Evolutionary conservation across 73 alveolate genomes (phyloP), one percentile per base, ranked within the genome.

Genomic region (Paraurostyla sp.): DNA sequence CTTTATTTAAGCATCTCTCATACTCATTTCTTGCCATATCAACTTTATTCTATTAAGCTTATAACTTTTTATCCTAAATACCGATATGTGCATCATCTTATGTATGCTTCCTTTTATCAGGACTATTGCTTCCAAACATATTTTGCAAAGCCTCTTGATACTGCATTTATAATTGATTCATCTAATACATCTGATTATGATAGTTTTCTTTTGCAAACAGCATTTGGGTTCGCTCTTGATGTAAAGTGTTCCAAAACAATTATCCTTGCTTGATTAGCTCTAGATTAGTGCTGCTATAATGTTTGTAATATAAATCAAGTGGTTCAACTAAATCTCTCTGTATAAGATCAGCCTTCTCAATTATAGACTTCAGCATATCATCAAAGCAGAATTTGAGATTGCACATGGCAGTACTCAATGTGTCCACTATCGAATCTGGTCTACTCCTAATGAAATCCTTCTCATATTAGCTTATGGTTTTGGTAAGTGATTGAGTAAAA

Each of bases 11-110:
- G 15, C 54, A 16, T 7, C 82, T 16, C 41, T 81, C 65, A 46
- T 81, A 81, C n/a, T 81, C 82, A 41, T 81, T 54, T 49, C 71
- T 57, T 15, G 91, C 80, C n/a, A 57, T 57, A 41, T 56, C 91
- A 6, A 59, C 75, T 23, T 81, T 81, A 42, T 20, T 41, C 30
- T 56, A 23, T 23, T 40, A 65, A 32, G 36, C 15, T 51, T 81
- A 71, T 29, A 81, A 56, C 43, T 81, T 56, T 49, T 58, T 57
- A 41, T 81, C 83, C 60, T 78, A 54, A 29, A 78, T 78, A 3
- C 89, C 89, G 0, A 52, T 40, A 41, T 78, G 60, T 7, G 89
- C 89, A 20, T 51, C 78, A 7, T 46, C 87, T 9, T 38, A n/a
- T n/a, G n/a, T n/a, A n/a, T 32, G 71, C 33, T 9, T 43, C 40